A percentile compares a stretch with the other conserved stretches of the same genome.
These are phyloP conservation scores for Phytophthora megakarya DNA, from an alignment of 352 stramenopile species.

Conservation along the genomic window DNA sequence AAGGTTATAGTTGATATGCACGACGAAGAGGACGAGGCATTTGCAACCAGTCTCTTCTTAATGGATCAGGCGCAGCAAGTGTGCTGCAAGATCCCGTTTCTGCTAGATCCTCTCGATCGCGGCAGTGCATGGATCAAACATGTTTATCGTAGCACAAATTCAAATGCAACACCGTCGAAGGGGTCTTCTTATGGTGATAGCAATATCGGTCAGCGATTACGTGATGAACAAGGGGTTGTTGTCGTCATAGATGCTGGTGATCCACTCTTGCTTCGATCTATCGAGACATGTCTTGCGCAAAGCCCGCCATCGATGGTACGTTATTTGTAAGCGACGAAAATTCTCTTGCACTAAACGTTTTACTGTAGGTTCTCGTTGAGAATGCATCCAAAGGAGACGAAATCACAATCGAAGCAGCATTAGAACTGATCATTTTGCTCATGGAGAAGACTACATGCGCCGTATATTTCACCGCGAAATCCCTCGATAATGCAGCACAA, in stretches of 20 bases:
- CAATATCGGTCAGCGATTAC: constrained; percentile 4
- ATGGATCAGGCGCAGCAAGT: constrained; percentile 54
- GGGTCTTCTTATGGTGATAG: constrained; percentile 5
- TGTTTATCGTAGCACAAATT: constrained; percentile 11
- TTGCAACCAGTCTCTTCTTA: constrained; percentile 54
- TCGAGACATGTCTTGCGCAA: constrained; percentile 55
- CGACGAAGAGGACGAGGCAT: constrained; percentile 33
- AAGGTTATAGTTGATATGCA: constrained; percentile 42
- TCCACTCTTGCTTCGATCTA: constrained; percentile 31
- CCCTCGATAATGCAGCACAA: constrained; percentile 32
- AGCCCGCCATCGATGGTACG: constrained; percentile 31
- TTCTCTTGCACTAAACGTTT: not conserved
- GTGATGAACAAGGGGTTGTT: constrained; percentile 20
- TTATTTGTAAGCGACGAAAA: not conserved
- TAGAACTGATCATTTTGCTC: constrained; percentile 47
- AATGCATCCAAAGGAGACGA: constrained; percentile 55
- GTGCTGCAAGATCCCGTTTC: constrained; percentile 50
- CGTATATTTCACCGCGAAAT: constrained; percentile 49
- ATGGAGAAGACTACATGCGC: constrained; percentile 46
- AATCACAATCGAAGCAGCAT: constrained; percentile 32
- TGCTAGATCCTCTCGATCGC: constrained; percentile 53
- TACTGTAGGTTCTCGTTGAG: constrained; percentile 51
- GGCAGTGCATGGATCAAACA: constrained; percentile 49
- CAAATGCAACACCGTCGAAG: constrained; percentile 9
- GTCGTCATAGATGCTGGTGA: constrained; percentile 56